Percentiles rank a stretch among this genome's conserved stretches.
Conservation (phyloP, 2,329 filamentous ascomycete genomes). For the Xylariaceae sp. region DNA sequence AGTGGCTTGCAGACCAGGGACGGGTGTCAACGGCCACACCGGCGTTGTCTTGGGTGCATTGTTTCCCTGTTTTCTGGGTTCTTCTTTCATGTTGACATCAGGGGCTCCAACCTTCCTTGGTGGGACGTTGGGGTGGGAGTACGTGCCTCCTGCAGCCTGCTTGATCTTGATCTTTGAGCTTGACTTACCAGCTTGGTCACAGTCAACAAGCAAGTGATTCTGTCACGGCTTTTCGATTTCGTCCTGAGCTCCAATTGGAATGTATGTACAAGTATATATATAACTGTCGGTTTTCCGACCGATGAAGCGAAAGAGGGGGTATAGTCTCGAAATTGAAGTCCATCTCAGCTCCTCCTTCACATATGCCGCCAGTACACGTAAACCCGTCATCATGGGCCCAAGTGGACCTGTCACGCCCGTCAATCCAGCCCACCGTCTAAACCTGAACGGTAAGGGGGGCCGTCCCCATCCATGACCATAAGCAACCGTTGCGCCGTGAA, state of each 20-base stretch:
- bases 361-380: conserved; percentile 5
- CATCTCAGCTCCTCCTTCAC: conserved; percentile 6
- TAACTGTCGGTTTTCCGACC: conserved; percentile 17
- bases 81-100: no score
- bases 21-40: no score
- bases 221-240: background rate
- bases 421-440: conserved; percentile 5
- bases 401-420: conserved; percentile 10
- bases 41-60: no score
- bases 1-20: no score
- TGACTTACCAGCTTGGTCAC: background rate
- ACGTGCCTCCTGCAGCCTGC: no score
- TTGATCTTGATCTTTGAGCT: no score
- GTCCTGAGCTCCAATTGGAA: conserved; percentile 11
- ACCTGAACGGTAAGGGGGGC: conserved; percentile 1
- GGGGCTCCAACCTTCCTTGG: no score
- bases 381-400: conserved; percentile 5
- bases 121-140: no score
- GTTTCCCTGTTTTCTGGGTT: no score
- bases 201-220: background rate
- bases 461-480: conserved; percentile 5
- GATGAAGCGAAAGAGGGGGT: conserved; percentile 21
- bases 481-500: conserved; percentile 15
- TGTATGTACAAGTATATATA: conserved; percentile 21
- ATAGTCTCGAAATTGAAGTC: no score